Conservation (phyloP, 2,329 filamentous ascomycete species). For the Xylaria sp. region DNA sequence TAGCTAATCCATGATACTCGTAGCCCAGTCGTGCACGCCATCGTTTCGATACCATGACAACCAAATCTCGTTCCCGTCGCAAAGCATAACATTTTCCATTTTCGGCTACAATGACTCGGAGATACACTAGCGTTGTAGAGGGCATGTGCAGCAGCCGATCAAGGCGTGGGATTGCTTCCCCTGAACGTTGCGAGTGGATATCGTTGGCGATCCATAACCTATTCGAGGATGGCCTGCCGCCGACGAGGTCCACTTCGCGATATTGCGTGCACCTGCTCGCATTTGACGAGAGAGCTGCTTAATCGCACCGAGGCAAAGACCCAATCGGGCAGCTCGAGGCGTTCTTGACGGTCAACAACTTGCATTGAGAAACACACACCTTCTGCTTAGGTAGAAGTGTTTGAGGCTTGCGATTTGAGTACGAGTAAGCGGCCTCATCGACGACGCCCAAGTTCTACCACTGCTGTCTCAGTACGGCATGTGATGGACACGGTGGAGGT, state of each 20-base stretch:
- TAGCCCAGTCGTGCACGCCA: neutral
- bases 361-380: too few relatives aligned
- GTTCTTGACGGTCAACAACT: too few relatives aligned
- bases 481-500: too few relatives aligned
- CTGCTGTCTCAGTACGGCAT: too few relatives aligned
- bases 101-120: neutral
- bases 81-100: slow-evolving; percentile 3
- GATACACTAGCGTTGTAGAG: neutral
- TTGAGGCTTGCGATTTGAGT: too few relatives aligned
- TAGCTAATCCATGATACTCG: neutral
- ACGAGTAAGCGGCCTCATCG: too few relatives aligned
- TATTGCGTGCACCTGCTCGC: neutral
- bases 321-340: neutral
- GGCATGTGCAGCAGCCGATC: neutral
- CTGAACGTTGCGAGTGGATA: slow-evolving; percentile 11
- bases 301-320: neutral
- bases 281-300: neutral
- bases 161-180: slow-evolving; percentile 2
- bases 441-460: too few relatives aligned
- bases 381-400: too few relatives aligned
- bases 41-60: neutral
- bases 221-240: slow-evolving; percentile 6
- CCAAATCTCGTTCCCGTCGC: slow-evolving; percentile 1
- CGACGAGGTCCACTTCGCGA: neutral
- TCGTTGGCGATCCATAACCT: neutral